Conservation (phyloP, 768 basidiomycete genomes). For the Termitomyces sp. region DNA sequence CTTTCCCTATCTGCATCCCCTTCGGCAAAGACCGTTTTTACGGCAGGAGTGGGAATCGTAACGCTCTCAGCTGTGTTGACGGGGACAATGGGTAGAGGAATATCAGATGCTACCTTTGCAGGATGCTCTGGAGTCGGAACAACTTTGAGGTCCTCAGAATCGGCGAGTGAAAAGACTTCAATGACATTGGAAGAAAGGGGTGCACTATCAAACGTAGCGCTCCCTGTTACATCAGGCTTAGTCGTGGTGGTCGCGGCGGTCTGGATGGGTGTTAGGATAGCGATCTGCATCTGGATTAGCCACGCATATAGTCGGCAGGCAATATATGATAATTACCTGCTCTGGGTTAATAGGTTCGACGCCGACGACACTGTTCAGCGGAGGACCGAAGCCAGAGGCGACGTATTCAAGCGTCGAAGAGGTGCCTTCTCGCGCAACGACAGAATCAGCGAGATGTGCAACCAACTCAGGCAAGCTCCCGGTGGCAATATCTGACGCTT, state of each 20-base stretch:
- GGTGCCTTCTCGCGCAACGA: slow-evolving; percentile 31
- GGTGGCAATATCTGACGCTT: slow-evolving; percentile 1
- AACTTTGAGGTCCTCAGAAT: slow-evolving; percentile 3
- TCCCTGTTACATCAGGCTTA: slow-evolving; percentile 12
- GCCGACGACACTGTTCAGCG: slow-evolving; percentile 31
- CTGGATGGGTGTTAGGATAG: slow-evolving; percentile 23
- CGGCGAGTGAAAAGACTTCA: background rate
- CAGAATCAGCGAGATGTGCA: slow-evolving; percentile 30
- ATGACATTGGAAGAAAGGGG: background rate
- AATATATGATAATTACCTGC: slow-evolving; percentile 10
- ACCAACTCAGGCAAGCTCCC: slow-evolving; percentile 24
- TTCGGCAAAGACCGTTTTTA: background rate
- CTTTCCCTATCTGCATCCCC: background rate
- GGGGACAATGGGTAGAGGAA: slow-evolving; percentile 33
- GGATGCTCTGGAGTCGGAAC: background rate
- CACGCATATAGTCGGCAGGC: background rate
- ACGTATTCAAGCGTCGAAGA: slow-evolving; percentile 32
- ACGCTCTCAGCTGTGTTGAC: slow-evolving; percentile 35
- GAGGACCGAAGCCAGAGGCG: slow-evolving; percentile 30
- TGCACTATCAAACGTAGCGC: slow-evolving; percentile 11
- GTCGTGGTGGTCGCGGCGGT: slow-evolving; percentile 14
- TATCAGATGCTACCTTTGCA: slow-evolving; percentile 7
- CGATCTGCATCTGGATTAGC: slow-evolving; percentile 16
- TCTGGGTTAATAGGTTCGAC: slow-evolving; percentile 22
- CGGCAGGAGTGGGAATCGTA: slow-evolving; percentile 11